Evolutionary conservation across 208 protist genomes (phyloP).

Genomic region (Eutreptiella sp.): DNA sequence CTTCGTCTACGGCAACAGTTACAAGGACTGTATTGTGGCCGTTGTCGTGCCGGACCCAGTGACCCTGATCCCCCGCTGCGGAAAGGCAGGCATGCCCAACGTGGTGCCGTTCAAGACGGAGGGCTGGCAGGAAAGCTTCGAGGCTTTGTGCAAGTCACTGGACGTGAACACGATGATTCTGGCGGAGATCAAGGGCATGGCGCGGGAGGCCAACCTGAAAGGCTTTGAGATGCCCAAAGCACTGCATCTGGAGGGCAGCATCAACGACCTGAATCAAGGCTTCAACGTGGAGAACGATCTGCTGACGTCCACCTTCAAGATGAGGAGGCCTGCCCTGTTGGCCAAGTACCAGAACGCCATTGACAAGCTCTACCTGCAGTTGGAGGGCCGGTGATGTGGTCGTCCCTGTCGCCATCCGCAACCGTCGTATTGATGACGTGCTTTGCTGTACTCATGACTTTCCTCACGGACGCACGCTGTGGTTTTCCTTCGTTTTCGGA

Average conservation of each 20-base stretch:
- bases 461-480: too few species aligned
- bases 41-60: conserved; percentile 48
- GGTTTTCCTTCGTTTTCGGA: too few species aligned
- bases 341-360: conserved; percentile 27
- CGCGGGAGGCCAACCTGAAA: conserved; percentile 34
- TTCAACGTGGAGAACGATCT: conserved; percentile 56
- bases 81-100: conserved; percentile 18
- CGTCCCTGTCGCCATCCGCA: too few species aligned
- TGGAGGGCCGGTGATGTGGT: too few species aligned
- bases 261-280: too few species aligned
- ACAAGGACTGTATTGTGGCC: too few species aligned
- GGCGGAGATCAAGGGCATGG: conserved; percentile 27
- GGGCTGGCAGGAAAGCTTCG: too few species aligned
- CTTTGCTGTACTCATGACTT: too few species aligned
- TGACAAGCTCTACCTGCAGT: conserved; percentile 30
- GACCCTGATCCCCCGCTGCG: conserved; percentile 25
- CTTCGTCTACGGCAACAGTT: too few species aligned
- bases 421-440: too few species aligned
- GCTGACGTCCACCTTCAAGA: conserved; percentile 72
- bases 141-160: conserved; percentile 1
- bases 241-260: conserved; percentile 34
- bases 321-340: conserved; percentile 41
- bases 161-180: conserved; percentile 41
- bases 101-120: too few species aligned
- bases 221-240: conserved; percentile 45